Evolutionary conservation across 2,329 filamentous ascomycete genomes (phyloP), one percentile per base, ranked within the genome.

Genomic region (Botrytis aclada): DNA sequence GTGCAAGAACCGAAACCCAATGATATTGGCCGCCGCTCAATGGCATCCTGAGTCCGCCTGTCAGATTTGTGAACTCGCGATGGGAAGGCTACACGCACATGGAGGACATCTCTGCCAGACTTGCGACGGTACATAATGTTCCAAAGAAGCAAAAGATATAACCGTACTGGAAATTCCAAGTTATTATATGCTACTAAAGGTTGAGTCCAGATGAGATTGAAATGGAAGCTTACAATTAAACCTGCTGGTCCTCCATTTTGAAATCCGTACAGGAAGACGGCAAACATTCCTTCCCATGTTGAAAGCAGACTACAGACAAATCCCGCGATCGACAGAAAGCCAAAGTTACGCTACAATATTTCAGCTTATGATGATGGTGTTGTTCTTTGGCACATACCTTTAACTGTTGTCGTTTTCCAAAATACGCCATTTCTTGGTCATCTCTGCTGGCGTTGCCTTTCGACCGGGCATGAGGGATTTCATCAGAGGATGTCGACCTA

Each of bases 11-110:
- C 0, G 84, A 86, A 1, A 88, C 86, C 86, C 86, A 88, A 75
- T 87, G 85, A 73, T 88, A 89, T 76, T 89, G 87, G 3, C 88
- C 87, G 20, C 87, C 87, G 32, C 84, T 84, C 0, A 86, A 89
- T 0, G 87, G 88, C 4, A 86, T 86, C 83, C 76, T 77, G 34
- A 43, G 25, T 32, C 39, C 25, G 14, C 51, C 54, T n/a, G 18
- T 62, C 67, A 67, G 69, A 47, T 63, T 16, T 54, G 29, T 61
- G 14, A 34, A 58, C 29, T 29, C 20, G 72, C 4, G 22, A n/a
- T 34, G 14, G 47, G 37, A 51, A 16, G 75, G 37, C 34, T 73
- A 62, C 47, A 73, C 76, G 63, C 71, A 78, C 77, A 78, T 77
- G 16, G 77, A 78, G 58, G 76, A 76, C 73, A 78, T 72, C 63